A percentile compares a stretch with the other conserved stretches of the same genome.
phyloP scores from a whole-genome alignment of 306 rosid genomes.

The Calophaca sinica region DNA sequence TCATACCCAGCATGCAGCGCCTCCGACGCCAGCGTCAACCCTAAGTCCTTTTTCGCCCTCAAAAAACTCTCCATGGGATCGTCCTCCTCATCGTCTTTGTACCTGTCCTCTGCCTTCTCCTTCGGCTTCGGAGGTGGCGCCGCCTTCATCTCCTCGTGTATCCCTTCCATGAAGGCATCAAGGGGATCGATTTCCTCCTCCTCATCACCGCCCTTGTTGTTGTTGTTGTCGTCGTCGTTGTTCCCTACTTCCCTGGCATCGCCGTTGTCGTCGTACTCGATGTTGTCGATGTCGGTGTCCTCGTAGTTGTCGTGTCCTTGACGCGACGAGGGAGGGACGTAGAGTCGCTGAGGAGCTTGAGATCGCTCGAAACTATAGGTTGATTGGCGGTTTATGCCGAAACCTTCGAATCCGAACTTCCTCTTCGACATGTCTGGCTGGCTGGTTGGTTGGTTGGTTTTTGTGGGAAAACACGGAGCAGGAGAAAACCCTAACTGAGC shows the following conservation, averaged over 20 bases:
- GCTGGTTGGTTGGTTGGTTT: not conserved
- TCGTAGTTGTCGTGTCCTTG: conserved; percentile 81
- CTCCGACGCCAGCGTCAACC: conserved; percentile 85
- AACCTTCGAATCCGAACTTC: conserved; percentile 92
- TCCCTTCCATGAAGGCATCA: conserved; percentile 96
- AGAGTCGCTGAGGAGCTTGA: conserved; percentile 80
- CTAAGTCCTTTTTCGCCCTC: conserved; percentile 88
- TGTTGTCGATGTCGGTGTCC: conserved; percentile 81
- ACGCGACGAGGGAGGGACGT: conserved; percentile 91
- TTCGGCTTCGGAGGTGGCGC: conserved; percentile 76
- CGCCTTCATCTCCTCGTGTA: conserved; percentile 86
- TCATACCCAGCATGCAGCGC: conserved; percentile 89
- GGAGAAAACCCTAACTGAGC: conserved; percentile 50
- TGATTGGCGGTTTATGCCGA: conserved; percentile 88
- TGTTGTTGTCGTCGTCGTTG: not conserved
- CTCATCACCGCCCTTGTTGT: conserved; percentile 37
- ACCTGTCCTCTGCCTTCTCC: conserved; percentile 78
- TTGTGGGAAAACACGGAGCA: not conserved
- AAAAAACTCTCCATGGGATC: conserved; percentile 94
- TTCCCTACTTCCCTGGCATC: conserved; percentile 42
- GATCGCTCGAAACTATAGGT: conserved; percentile 88
- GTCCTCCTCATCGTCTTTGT: conserved; percentile 79
- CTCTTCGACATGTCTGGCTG: conserved; percentile 78
- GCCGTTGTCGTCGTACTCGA: conserved; percentile 69
- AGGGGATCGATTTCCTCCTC: conserved; percentile 88